A percentile compares a stretch with the other conserved stretches of the same genome.
These are phyloP conservation scores for Globisporangium iwayamae DNA, from an alignment of 352 stramenopile genomes.

Conservation along the genomic window DNA sequence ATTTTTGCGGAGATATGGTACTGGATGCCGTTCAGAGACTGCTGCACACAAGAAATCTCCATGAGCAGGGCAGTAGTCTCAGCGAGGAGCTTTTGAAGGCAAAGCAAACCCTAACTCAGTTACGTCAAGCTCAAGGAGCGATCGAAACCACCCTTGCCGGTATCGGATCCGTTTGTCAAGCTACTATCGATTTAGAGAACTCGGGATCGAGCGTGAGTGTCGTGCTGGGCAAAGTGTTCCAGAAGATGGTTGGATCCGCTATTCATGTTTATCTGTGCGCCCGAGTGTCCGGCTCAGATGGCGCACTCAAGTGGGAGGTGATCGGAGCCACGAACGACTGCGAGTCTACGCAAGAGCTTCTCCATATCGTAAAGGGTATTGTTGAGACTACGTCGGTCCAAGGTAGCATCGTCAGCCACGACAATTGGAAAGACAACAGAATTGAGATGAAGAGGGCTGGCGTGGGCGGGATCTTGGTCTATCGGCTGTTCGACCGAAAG, in stretches of 20 bases:
- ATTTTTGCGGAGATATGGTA: background rate
- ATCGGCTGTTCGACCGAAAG: background rate
- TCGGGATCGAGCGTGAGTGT: background rate
- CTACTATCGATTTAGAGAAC: background rate
- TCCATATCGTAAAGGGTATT: background rate
- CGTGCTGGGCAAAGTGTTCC: constrained; percentile 1
- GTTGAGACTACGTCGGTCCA: background rate
- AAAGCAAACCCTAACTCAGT: background rate
- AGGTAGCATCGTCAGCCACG: background rate
- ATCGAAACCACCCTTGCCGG: background rate
- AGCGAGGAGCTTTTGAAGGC: background rate
- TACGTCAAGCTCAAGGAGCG: background rate
- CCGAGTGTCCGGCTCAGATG: background rate
- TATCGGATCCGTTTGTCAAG: background rate
- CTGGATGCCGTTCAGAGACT: background rate
- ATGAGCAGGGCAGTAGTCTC: background rate
- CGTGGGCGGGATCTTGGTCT: background rate
- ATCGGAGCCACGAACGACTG: background rate
- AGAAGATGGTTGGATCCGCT: background rate
- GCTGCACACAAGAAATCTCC: background rate
- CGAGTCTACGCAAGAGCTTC: background rate
- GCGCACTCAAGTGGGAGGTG: background rate
- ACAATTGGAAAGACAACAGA: background rate
- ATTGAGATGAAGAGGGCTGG: background rate
- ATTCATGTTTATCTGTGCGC: background rate